Evolutionary conservation across 441 rosid species (phyloP).

Genomic region (Breynia disticha): DNA sequence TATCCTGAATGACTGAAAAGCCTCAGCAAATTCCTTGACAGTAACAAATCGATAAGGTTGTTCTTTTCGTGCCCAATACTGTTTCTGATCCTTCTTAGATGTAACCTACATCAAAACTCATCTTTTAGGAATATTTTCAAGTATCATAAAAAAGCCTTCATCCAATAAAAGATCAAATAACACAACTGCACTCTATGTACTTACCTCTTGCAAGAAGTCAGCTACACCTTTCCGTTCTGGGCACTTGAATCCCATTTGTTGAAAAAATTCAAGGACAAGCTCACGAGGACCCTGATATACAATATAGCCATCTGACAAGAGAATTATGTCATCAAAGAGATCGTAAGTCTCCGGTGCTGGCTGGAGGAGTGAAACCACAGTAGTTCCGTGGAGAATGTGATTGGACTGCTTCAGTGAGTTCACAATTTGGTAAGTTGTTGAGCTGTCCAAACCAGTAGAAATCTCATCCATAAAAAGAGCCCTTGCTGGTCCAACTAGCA

Average conservation of each 20-base stretch:
- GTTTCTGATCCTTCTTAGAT: slow-evolving; percentile 81
- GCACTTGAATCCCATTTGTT: slow-evolving; percentile 63
- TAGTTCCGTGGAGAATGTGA: slow-evolving; percentile 62
- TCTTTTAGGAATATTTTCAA: not conserved
- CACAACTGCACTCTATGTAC: not conserved
- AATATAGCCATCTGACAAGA: slow-evolving; percentile 63
- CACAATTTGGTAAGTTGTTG: slow-evolving; percentile 64
- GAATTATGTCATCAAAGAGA: slow-evolving; percentile 73
- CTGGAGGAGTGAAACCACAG: slow-evolving; percentile 79
- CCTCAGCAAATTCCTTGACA: slow-evolving; percentile 55
- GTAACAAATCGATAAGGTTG: slow-evolving; percentile 57
- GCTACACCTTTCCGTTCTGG: slow-evolving; percentile 79
- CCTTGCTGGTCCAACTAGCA: slow-evolving; percentile 74
- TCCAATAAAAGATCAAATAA: too few relatives aligned
- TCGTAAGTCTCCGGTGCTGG: slow-evolving; percentile 85
- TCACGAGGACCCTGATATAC: slow-evolving; percentile 76
- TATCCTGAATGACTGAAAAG: slow-evolving; percentile 54
- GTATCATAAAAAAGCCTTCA: not conserved
- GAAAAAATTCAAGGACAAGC: slow-evolving; percentile 54
- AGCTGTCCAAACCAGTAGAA: slow-evolving; percentile 78
- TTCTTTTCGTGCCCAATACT: slow-evolving; percentile 55
- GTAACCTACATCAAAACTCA: slow-evolving; percentile 51
- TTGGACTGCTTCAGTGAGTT: slow-evolving; percentile 51
- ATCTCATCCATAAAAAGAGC: slow-evolving; percentile 78
- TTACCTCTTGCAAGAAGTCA: slow-evolving; percentile 79